Evolutionary conservation across 345 rosid species (phyloP), one percentile per base, ranked within the genome.

Genomic region (Erysimum cheiranthoides): DNA sequence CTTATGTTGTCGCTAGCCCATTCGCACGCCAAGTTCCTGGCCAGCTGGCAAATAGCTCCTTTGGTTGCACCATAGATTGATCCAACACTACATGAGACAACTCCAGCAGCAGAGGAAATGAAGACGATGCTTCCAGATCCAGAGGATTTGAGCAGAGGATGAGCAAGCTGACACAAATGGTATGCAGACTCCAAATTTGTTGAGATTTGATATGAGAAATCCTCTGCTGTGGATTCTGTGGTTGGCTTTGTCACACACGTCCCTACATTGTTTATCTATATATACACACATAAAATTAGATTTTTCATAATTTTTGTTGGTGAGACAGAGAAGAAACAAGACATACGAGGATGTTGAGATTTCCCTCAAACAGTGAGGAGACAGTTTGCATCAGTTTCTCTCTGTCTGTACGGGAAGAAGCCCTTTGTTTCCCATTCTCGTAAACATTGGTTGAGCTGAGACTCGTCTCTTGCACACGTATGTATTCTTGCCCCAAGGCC

Each of bases 121-220:
- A 89, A 91, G 0, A 91, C 91, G 34, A 91, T 79, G 31, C 83
- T 86, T 65, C 89, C 97, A 50, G 46, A 68, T 39, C 83, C 88
- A 8, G 97, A 88, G 46, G 86, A 74, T 56, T 84, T 86, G 40
- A 91, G 74, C 6, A 87, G 79, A 5, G 93, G 90, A 85, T 89
- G 77, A n/a, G 88, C 84, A 45, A 86, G 89, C 76, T 91, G 94
- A 65, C 87, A 75, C 21, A 89, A 54, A 83, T 91, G 85, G 82
- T 84, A 91, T 73, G 84, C 75, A 65, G 97, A 89, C 76, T 89
- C 93, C 18, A 91, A 82, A 71, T 91, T 91, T 51, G 88, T 86
- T 0, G 83, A 52, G 80, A 91, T 71, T 45, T 87, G 88, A 69
- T 46, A 50, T 6, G 91, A 83, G 70, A 86, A 80, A 30, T 89